Base-by-base conservation (phyloP, 2,329 filamentous ascomycete genomes). In the Colletotrichum sp. region DNA sequence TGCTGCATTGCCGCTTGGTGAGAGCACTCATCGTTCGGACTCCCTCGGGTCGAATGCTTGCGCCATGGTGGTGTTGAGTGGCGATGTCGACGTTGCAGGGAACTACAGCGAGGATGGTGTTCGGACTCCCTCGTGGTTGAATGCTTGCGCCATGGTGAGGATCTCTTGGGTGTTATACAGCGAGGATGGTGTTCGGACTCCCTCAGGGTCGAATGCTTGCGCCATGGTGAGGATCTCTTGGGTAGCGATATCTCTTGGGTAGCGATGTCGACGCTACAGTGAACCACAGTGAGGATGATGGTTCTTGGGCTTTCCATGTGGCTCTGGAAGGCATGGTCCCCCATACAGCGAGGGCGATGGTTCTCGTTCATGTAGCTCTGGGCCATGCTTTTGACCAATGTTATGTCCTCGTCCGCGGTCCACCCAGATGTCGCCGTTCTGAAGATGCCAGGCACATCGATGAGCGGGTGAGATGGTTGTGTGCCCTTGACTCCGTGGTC, bases 1-100 rank as follows among this genome's bases (percentile, higher is more conserved):
- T 82, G 79, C 32, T 87, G 82, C 1, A 82, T 86, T 0, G 82
- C 82, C 0, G 89, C 77, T 93, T 93, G 0, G 92, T 93, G 1
- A 93, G 83, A 0, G 90, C 86, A 0, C 86, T 86, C 13, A 90
- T 80, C 0, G 88, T 90, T 1, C 88, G 77, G 4, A 80, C 73
- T 1, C 88, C 88, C 0, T 82, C 66, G 85, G 83, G 18, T 90
- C 89, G 0, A 74, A 81, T 0, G 82, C 80, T 6, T 83, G 80
- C 0, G 85, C 84, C 3, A 83, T 79, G 0, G 82, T 81, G 2
- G 87, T 85, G 84, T n/a, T 87, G 85, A 0, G 84, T 87, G 1
- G 84, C 83, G 6, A 86, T 82, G n/a, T 88, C 85, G 0, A 81
- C 82, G n/a, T 82, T 87, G 68, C 84, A 83, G 0, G 86, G 84